Percentiles rank a stretch among this genome's conserved stretches.
Conservation (phyloP, 306 rosid species). For the Acacia acuminata region DNA sequence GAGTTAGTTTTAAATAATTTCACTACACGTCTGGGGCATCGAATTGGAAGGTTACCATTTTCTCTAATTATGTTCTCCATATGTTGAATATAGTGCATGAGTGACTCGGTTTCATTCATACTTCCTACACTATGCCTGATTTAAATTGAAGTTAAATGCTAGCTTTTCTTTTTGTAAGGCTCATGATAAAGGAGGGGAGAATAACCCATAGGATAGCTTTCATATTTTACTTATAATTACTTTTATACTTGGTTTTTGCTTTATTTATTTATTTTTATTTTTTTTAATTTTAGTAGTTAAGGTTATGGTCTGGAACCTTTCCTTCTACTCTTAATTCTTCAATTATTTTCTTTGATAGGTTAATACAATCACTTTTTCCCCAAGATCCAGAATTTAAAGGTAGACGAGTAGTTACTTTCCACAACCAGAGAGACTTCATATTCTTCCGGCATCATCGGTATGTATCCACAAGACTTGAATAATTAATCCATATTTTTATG, state of each 20-base stretch:
- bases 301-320: constrained; percentile 23
- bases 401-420: constrained; percentile 89
- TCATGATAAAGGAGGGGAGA: background rate
- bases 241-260: constrained; percentile 3
- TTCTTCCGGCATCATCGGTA: constrained; percentile 95
- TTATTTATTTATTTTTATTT: background rate
- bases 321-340: constrained; percentile 16
- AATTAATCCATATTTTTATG: background rate
- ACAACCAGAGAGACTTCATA: constrained; percentile 92
- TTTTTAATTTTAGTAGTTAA: background rate
- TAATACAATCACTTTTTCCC: constrained; percentile 82
- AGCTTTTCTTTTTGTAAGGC: constrained; percentile 9
- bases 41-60: constrained; percentile 76
- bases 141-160: constrained; percentile 6
- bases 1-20: constrained; percentile 84
- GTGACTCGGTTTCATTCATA: background rate
- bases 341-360: constrained; percentile 47
- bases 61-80: background rate
- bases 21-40: constrained; percentile 86
- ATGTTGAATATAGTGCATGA: constrained; percentile 5
- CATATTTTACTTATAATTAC: background rate
- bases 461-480: constrained; percentile 17
- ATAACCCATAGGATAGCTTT: constrained; percentile 9
- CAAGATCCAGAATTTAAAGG: constrained; percentile 91
- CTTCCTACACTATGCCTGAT: constrained; percentile 9